Conservation (phyloP, 208 protist species). For the Wallacemonas sp. region DNA sequence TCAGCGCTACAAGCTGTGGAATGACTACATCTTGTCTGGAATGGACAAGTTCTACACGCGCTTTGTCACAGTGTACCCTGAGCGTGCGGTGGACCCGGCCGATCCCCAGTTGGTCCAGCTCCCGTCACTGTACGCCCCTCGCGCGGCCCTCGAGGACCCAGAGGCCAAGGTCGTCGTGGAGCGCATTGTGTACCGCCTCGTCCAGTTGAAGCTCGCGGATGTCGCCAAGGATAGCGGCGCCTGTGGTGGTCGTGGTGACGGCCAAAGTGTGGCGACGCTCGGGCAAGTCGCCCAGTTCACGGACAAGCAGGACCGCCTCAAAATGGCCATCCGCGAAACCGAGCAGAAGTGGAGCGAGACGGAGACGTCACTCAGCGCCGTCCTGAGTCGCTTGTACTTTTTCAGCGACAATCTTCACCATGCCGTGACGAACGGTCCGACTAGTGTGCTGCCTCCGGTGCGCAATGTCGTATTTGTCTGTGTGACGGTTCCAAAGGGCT, state of each 20-base stretch:
- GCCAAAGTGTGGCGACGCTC: constrained; percentile 12
- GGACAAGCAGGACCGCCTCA: constrained; percentile 64
- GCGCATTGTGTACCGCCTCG: constrained; percentile 65
- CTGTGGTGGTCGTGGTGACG: background rate
- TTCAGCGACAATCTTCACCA: constrained; percentile 82
- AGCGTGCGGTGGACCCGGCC: constrained; percentile 44
- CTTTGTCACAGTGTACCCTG: constrained; percentile 48
- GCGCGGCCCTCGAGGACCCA: constrained; percentile 64
- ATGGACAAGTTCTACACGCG: constrained; percentile 64
- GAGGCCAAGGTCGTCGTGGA: constrained; percentile 71
- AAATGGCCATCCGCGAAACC: constrained; percentile 60
- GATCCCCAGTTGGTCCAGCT: constrained; percentile 61
- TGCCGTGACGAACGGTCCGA: constrained; percentile 35
- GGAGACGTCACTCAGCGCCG: constrained; percentile 32
- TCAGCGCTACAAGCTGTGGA: constrained; percentile 77
- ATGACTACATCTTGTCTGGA: constrained; percentile 58
- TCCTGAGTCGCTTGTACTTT: constrained; percentile 69
- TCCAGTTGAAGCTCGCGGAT: constrained; percentile 59
- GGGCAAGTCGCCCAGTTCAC: constrained; percentile 28
- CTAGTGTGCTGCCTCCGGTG: constrained; percentile 44
- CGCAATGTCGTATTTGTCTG: constrained; percentile 78
- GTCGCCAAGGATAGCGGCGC: background rate
- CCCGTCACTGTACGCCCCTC: constrained; percentile 64
- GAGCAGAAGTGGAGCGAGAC: constrained; percentile 47
- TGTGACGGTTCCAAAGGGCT: constrained; percentile 52